These are phyloP conservation scores for Heliamphora exappendiculata DNA, from an alignment of 148 eudicot genomes.

Conservation along the genomic window DNA sequence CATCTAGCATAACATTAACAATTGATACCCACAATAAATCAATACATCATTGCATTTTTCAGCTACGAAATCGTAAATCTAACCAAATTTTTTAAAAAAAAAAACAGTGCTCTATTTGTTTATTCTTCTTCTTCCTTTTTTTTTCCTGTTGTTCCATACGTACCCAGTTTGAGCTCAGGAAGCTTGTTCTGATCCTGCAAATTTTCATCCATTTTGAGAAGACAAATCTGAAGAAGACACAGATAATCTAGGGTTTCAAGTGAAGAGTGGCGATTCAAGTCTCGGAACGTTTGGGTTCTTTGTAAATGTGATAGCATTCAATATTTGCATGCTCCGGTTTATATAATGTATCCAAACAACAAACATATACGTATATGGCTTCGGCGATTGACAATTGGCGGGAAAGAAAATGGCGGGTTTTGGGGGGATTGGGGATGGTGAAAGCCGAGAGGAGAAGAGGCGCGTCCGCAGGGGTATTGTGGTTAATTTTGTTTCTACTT, in stretches of 20 bases:
- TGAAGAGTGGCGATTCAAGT: neutral
- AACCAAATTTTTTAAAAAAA: neutral
- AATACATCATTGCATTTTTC: neutral
- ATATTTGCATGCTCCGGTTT: neutral
- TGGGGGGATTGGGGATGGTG: neutral
- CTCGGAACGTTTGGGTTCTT: neutral
- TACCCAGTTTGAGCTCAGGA: conserved; percentile 96
- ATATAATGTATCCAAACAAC: neutral
- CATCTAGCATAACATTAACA: conserved; percentile 36
- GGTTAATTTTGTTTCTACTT: too few species aligned
- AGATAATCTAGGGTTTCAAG: conserved; percentile 14
- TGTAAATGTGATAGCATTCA: neutral
- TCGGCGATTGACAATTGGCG: conserved; percentile 15
- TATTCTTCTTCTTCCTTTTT: neutral
- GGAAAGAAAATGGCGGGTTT: conserved; percentile 15
- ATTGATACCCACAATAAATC: neutral
- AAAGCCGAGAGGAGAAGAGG: neutral
- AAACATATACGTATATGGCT: neutral
- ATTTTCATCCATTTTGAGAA: conserved; percentile 44
- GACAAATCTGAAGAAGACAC: neutral
- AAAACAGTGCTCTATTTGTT: neutral
- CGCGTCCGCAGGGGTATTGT: too few species aligned
- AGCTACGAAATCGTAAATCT: neutral
- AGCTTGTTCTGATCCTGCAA: conserved; percentile 61
- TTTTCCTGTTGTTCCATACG: neutral